Base-by-base conservation (phyloP, 1,284 basidiomycete genomes). In the Caloboletus inedulis region DNA sequence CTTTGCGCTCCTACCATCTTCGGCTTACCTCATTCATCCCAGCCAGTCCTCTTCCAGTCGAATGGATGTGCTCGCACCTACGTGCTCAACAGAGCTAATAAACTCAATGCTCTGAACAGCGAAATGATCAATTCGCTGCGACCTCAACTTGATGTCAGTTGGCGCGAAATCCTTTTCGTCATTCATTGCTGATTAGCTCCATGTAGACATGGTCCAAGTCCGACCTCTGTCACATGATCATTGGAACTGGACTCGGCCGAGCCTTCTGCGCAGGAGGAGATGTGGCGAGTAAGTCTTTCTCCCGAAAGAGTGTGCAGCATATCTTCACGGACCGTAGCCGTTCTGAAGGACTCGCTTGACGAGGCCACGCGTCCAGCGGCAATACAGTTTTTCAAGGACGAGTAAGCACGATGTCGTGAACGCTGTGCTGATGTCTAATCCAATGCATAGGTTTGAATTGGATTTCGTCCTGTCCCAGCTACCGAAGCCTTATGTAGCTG, bases 191-290 rank as follows among this genome's bases (percentile, higher is more conserved):
- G 36, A 65, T 43, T 47, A 48, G 25, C n/a, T 49, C 53, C 34
- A 36, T 55, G 13, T 65, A 95, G 93, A 82, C 85, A 76, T 95
- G 92, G 91, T 79, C 81, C 59, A 72, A 79, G 35, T 87, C 89
- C 29, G 81, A 88, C 43, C 76, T 91, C 8, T 86, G 85, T 62
- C 81, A 83, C 57, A 78, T 91, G 27, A 82, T 98, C 56, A 81
- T 95, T 48, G 90, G 89, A 23, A 81, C 80, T 39, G 91, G 93
- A 19, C 75, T 77, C 27, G 91, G 90, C 12, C 78, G 86, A 54
- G 92, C 89, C 12, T 98, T 98, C 66, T 99, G 95, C 68, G 89
- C 93, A 6, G 97, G 96, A 21, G 96, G 96, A 50, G 97, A 99
- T 70, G 91, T 99, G 50, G 84, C 84, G 57, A 75, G 92, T 92